These are phyloP conservation scores for Postia placenta DNA, from an alignment of 768 basidiomycete genomes.

Conservation along the genomic window DNA sequence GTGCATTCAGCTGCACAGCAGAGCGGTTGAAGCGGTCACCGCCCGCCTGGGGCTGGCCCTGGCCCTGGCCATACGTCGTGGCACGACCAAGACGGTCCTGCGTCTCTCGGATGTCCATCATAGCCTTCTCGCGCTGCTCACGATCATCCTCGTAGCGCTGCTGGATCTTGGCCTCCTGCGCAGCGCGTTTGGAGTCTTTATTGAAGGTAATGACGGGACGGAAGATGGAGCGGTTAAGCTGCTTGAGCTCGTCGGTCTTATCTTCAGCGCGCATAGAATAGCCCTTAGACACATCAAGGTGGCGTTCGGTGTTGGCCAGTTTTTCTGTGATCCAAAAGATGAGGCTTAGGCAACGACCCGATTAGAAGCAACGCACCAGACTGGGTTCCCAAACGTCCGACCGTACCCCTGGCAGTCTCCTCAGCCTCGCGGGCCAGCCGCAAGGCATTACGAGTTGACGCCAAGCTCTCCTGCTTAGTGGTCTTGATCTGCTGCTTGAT, in stretches of 20 bases:
- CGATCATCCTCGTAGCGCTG: slow-evolving; percentile 86
- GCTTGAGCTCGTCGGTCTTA: slow-evolving; percentile 87
- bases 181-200: slow-evolving; percentile 85
- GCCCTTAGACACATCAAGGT: slow-evolving; percentile 88
- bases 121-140: slow-evolving; percentile 74
- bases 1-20: slow-evolving; percentile 43
- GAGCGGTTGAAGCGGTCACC: slow-evolving; percentile 38
- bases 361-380: slow-evolving; percentile 56
- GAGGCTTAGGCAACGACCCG: neutral
- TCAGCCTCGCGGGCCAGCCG: slow-evolving; percentile 93
- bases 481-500: slow-evolving; percentile 90
- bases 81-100: slow-evolving; percentile 83
- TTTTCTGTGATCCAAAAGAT: slow-evolving; percentile 45
- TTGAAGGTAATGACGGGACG: slow-evolving; percentile 88
- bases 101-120: slow-evolving; percentile 80
- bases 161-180: slow-evolving; percentile 79
- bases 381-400: slow-evolving; percentile 82
- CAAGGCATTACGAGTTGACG: slow-evolving; percentile 86
- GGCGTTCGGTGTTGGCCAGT: slow-evolving; percentile 90
- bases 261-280: slow-evolving; percentile 87
- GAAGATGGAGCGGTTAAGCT: slow-evolving; percentile 94
- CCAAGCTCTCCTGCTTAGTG: slow-evolving; percentile 88
- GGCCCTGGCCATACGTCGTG: slow-evolving; percentile 48
- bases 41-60: slow-evolving; percentile 34
- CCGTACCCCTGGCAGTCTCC: slow-evolving; percentile 85